These are phyloP conservation scores for Buxus sempervirens DNA, from an alignment of 164 flowering plant genomes.

Conservation along the genomic window DNA sequence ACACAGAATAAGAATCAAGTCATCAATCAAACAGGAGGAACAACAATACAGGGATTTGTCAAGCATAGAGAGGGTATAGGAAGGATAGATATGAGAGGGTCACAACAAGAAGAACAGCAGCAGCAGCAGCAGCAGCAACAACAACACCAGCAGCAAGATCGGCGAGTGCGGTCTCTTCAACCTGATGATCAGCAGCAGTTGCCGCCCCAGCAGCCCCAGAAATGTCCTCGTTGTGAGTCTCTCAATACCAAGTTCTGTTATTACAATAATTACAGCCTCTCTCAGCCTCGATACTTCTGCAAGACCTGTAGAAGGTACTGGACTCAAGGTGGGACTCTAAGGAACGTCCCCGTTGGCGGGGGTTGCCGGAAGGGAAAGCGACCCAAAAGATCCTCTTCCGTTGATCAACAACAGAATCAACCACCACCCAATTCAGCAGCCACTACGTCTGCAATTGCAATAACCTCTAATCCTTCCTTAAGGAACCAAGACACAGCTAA, in stretches of 20 bases:
- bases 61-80: conserved; percentile 9
- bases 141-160: conserved; percentile 25
- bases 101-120: conserved; percentile 12
- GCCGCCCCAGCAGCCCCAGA: conserved; percentile 20
- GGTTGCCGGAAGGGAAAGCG: conserved; percentile 45
- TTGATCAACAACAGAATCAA: background rate
- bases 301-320: conserved; percentile 27
- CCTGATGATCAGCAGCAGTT: conserved; percentile 21
- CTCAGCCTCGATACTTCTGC: conserved; percentile 30
- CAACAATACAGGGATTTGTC: background rate
- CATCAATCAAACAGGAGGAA: background rate
- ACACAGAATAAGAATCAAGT: background rate
- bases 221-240: conserved; percentile 27
- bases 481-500: background rate
- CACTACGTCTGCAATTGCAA: background rate
- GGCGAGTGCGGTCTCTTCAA: conserved; percentile 6
- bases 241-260: conserved; percentile 30
- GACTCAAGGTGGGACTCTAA: conserved; percentile 30
- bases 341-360: conserved; percentile 32
- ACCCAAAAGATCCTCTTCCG: conserved; percentile 18
- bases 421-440: background rate
- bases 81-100: conserved; percentile 4
- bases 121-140: conserved; percentile 25
- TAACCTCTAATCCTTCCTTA: conserved; percentile 1
- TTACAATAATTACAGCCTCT: conserved; percentile 28